Evolutionary conservation across 2,329 filamentous ascomycete genomes (phyloP).

Genomic region (Didymella exigua): DNA sequence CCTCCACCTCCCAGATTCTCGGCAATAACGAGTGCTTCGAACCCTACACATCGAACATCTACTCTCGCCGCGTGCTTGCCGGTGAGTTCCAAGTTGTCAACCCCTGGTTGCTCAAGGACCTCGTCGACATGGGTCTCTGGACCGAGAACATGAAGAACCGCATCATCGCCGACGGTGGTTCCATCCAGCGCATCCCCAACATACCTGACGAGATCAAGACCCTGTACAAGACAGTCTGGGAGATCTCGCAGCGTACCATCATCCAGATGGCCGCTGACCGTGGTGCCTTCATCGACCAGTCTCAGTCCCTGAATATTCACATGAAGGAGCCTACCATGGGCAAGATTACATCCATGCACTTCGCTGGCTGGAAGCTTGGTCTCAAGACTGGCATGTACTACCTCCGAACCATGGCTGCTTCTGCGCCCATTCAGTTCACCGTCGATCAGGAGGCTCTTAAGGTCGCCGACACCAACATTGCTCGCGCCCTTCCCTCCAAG

Average conservation of each 20-base stretch:
- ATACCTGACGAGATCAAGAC: slow-evolving; percentile 95
- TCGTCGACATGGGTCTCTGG: slow-evolving; percentile 97
- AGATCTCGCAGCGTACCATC: slow-evolving; percentile 94
- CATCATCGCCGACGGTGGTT: slow-evolving; percentile 96
- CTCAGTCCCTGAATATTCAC: slow-evolving; percentile 98
- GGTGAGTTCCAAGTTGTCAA: slow-evolving; percentile 99
- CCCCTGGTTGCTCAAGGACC: slow-evolving; percentile 96
- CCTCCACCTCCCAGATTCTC: slow-evolving; percentile 94
- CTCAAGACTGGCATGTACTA: slow-evolving; percentile 99
- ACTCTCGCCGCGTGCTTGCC: slow-evolving; percentile 95
- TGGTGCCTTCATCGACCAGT: slow-evolving; percentile 98
- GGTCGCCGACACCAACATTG: slow-evolving; percentile 79
- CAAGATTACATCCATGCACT: slow-evolving; percentile 99
- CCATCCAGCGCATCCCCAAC: slow-evolving; percentile 95
- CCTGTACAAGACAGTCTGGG: slow-evolving; percentile 99
- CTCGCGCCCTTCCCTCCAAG: slow-evolving; percentile 67
- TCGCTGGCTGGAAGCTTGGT: slow-evolving; percentile 97
- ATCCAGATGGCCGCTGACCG: slow-evolving; percentile 98
- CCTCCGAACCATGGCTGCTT: slow-evolving; percentile 94
- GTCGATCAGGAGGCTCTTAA: slow-evolving; percentile 96
- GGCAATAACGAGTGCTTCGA: slow-evolving; percentile 99
- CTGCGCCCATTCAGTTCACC: slow-evolving; percentile 97
- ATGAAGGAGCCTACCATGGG: slow-evolving; percentile 99
- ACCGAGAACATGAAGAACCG: slow-evolving; percentile 99
- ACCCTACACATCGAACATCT: slow-evolving; percentile 99